Conservation (phyloP, 768 basidiomycete species). For the Crepidotus variabilis region DNA sequence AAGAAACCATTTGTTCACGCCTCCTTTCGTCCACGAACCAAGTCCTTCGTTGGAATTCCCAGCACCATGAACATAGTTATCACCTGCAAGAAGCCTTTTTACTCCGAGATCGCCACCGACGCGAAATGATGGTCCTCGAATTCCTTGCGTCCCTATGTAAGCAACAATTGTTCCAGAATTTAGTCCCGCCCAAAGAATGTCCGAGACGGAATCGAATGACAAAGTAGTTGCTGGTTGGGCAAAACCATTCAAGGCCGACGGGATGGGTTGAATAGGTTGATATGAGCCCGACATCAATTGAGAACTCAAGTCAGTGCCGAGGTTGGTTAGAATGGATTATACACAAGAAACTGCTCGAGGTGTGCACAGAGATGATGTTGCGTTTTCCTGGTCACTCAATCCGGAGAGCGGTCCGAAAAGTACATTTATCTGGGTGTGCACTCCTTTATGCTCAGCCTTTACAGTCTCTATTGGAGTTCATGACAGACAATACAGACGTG, state of each 20-base stretch:
- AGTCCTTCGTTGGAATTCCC: slow-evolving; percentile 59
- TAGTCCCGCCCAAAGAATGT: slow-evolving; percentile 84
- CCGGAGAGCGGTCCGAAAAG: too few species aligned
- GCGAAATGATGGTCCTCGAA: slow-evolving; percentile 70
- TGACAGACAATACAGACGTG: neutral
- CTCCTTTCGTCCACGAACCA: slow-evolving; percentile 82
- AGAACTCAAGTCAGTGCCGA: too few species aligned
- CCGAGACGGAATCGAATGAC: slow-evolving; percentile 87
- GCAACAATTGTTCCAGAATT: slow-evolving; percentile 68
- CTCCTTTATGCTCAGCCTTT: too few species aligned
- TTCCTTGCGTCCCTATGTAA: slow-evolving; percentile 58
- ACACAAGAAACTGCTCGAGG: neutral
- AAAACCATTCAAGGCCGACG: slow-evolving; percentile 21
- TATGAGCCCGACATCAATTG: slow-evolving; percentile 17
- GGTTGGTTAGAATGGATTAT: neutral
- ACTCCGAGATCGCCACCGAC: slow-evolving; percentile 69
- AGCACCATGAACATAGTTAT: slow-evolving; percentile 71
- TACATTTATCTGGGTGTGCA: too few species aligned
- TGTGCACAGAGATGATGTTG: neutral
- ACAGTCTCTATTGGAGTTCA: too few species aligned
- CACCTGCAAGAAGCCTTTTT: slow-evolving; percentile 72
- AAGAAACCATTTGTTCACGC: slow-evolving; percentile 79
- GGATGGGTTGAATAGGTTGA: slow-evolving; percentile 18
- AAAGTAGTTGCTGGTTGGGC: slow-evolving; percentile 66
- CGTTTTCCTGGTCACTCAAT: too few species aligned